Evolutionary conservation across 2,329 filamentous ascomycete genomes (phyloP).

Genomic region (Proliferodiscus dingleyae): DNA sequence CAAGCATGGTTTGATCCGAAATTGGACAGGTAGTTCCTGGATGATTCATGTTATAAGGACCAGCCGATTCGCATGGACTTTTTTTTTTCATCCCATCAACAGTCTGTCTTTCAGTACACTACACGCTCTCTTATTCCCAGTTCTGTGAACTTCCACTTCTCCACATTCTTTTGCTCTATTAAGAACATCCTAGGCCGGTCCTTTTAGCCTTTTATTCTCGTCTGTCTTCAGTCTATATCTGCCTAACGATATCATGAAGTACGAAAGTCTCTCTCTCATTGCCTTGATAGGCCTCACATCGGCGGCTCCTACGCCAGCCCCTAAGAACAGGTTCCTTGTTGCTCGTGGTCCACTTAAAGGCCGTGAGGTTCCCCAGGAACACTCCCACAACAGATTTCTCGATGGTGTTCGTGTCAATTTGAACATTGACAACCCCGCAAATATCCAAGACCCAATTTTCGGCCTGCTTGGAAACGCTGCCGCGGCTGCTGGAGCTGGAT

Average conservation of each 20-base stretch:
- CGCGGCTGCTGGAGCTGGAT: constrained; percentile 42
- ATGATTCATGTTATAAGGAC: constrained; percentile 24
- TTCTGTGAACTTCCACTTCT: constrained; percentile 32
- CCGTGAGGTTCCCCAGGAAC: constrained; percentile 54
- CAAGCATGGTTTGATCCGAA: constrained; percentile 17
- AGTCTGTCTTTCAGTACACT: constrained; percentile 25
- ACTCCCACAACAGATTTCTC: constrained; percentile 48
- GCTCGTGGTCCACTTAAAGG: constrained; percentile 28
- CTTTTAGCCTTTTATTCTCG: constrained; percentile 20
- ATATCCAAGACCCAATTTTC: constrained; percentile 46
- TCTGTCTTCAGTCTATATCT: constrained; percentile 12
- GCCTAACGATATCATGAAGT: constrained; percentile 30
- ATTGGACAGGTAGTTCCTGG: constrained; percentile 1
- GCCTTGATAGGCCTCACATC: constrained; percentile 28
- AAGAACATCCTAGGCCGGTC: constrained; percentile 25
- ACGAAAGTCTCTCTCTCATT: constrained; percentile 27
- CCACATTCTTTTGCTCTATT: constrained; percentile 27
- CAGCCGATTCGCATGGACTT: constrained; percentile 7
- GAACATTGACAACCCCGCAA: constrained; percentile 44
- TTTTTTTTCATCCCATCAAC: constrained; percentile 25
- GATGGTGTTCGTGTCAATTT: constrained; percentile 40
- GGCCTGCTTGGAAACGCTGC: constrained; percentile 49
- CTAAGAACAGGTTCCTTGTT: constrained; percentile 23
- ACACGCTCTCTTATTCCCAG: constrained; percentile 28
- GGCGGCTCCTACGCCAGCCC: constrained; percentile 28